These are phyloP conservation scores for Ampelomyces quisqualis DNA, from an alignment of 2,329 filamentous ascomycete species.

Conservation along the genomic window DNA sequence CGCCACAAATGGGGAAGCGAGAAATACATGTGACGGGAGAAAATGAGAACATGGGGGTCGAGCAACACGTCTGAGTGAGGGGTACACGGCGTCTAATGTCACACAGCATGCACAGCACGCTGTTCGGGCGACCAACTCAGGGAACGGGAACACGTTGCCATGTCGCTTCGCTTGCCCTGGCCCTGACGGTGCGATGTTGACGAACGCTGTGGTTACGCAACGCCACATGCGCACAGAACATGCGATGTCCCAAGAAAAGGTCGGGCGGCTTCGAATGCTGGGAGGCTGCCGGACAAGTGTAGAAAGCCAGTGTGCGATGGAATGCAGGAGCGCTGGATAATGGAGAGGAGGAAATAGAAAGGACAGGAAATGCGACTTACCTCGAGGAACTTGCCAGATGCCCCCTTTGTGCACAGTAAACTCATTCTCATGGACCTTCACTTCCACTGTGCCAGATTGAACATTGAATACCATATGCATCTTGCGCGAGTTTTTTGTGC, in stretches of 20 bases:
- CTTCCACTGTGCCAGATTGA: slow-evolving; percentile 75
- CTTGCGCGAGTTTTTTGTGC: slow-evolving; percentile 85
- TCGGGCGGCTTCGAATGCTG: slow-evolving; percentile 31
- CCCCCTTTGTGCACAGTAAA: slow-evolving; percentile 87
- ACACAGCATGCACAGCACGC: slow-evolving; percentile 27
- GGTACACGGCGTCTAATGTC: slow-evolving; percentile 19
- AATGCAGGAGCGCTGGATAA: slow-evolving; percentile 1
- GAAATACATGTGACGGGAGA: too few species aligned
- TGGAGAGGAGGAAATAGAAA: slow-evolving; percentile 8
- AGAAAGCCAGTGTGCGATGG: not conserved
- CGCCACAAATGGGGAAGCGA: slow-evolving; percentile 1
- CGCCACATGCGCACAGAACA: slow-evolving; percentile 10
- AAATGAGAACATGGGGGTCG: too few species aligned
- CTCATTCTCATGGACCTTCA: slow-evolving; percentile 70
- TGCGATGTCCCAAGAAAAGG: slow-evolving; percentile 20
- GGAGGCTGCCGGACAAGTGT: not conserved
- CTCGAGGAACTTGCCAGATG: slow-evolving; percentile 92
- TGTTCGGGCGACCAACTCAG: slow-evolving; percentile 24
- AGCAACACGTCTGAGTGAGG: slow-evolving; percentile 4
- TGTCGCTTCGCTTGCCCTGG: slow-evolving; percentile 21
- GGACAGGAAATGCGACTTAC: slow-evolving; percentile 55
- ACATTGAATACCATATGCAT: slow-evolving; percentile 99
- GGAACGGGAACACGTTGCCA: slow-evolving; percentile 11
- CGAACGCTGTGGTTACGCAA: slow-evolving; percentile 11
- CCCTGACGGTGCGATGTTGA: slow-evolving; percentile 22